Evolutionary conservation across 106 monocot genomes (phyloP), one percentile per base, ranked within the genome.

Genomic region (Phalaenopsis equestris): DNA sequence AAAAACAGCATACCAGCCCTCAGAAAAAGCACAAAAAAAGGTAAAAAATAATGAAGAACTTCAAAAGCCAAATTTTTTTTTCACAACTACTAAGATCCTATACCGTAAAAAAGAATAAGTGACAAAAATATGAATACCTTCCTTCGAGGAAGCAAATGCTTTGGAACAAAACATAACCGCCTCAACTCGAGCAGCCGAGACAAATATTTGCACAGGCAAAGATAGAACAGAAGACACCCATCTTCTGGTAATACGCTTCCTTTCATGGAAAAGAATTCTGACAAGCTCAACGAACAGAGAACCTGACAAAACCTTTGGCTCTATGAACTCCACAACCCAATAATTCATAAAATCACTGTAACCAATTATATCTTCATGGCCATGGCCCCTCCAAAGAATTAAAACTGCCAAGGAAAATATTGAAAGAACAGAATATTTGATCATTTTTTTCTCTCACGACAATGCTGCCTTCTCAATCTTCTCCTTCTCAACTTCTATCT

Each of bases 401-500:
- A 19, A 39, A 70, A n/a, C 17, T 45, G 72, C 72, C 38, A 72
- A 15, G 74, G 19, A 43, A 74, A 21, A 45, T 36, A 1, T 9
- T 70, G 17, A 45, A 19, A 2, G 41, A 45, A 70, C 3, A 39
- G 5, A 37, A 3, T 6, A 52, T 72, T 39, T 6, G 14, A 72
- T 3, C 30, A 16, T 41, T 2, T 8, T 8, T 30, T 45, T 74
- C 74, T 74, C 43, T 87, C 86, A 86, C 15, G 82, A 76, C 14
- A 84, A 70, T 17, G 82, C 73, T 47, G 87, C 88, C 70, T 93
- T 95, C 78, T 99, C 93, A 18, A 81, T 56, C 56, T 87, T 95
- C 77, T 95, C 99, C 90, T 99, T 95, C 81, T 90, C 94, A 73
- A 93, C 91, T 79, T 95, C 92, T 8, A 70, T 82, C 78, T 80